phyloP scores from a whole-genome alignment of 345 rosid genomes.

The Salix koriyanagi region DNA sequence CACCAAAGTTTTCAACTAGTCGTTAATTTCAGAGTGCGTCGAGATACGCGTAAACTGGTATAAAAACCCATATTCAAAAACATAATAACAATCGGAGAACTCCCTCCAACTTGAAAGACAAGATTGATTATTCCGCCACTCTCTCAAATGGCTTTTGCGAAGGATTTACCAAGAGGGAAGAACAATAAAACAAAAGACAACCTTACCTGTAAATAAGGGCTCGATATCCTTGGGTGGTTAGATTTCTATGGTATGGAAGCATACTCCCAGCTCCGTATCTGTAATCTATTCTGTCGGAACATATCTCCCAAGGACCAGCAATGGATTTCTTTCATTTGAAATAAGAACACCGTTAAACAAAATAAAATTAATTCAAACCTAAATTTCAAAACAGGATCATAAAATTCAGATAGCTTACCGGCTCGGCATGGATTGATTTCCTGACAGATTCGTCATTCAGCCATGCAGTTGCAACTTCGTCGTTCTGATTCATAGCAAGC shows the following conservation, averaged over 20 bases:
- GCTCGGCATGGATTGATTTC: slow-evolving; percentile 45
- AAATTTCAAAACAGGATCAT: too few relatives aligned
- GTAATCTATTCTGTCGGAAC: slow-evolving; percentile 27
- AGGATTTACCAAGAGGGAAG: too few relatives aligned
- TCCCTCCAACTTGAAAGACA: too few relatives aligned
- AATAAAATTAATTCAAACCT: too few relatives aligned
- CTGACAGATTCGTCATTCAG: slow-evolving; percentile 45
- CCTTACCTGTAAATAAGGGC: slow-evolving; percentile 54
- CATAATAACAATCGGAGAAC: too few relatives aligned
- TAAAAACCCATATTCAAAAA: too few relatives aligned
- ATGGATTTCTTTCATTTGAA: slow-evolving; percentile 9
- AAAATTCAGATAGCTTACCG: slow-evolving; percentile 14
- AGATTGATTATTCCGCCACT: too few relatives aligned
- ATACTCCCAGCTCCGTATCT: slow-evolving; percentile 35
- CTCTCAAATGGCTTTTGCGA: too few relatives aligned
- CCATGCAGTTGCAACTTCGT: slow-evolving; percentile 42
- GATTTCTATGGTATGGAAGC: slow-evolving; percentile 40
- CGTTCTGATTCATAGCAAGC: slow-evolving; percentile 24
- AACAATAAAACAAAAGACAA: too few relatives aligned
- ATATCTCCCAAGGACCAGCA: slow-evolving; percentile 46
- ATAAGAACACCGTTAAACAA: not conserved
- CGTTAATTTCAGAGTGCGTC: too few relatives aligned
- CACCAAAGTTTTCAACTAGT: rapidly evolving
- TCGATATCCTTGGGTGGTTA: slow-evolving; percentile 43
- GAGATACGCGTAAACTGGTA: too few relatives aligned